Evolutionary conservation across 257 asterid species (phyloP).

Genomic region (Solanum sitiens): DNA sequence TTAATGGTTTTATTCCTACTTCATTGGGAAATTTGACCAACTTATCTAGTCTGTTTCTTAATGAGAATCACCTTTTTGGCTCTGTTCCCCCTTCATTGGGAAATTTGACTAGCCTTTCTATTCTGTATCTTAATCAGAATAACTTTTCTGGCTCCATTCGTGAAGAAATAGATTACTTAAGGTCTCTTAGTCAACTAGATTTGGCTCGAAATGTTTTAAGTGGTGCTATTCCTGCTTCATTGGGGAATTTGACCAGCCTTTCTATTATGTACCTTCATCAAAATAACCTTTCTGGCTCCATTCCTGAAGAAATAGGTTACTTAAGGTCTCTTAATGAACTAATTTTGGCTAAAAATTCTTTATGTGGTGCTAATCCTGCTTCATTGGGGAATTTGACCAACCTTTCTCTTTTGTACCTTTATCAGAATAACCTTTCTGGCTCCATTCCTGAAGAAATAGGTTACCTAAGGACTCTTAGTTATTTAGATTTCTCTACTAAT

Average conservation of each 20-base stretch:
- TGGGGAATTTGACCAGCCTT: background rate
- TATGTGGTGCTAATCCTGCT: background rate
- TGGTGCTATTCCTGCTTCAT: background rate
- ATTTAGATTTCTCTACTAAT: background rate
- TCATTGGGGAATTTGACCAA: background rate
- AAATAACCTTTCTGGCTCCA: background rate
- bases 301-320: background rate
- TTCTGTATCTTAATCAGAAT: too few relatives aligned
- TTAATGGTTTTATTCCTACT: background rate
- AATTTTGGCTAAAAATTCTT: background rate
- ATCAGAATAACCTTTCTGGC: background rate
- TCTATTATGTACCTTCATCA: background rate
- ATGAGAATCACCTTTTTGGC: background rate
- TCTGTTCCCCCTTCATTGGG: background rate
- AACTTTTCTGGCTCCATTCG: background rate
- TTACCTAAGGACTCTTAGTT: too few relatives aligned
- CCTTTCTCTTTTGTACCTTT: fast-evolving
- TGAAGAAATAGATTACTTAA: background rate
- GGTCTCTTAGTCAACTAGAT: background rate
- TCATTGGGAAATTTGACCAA: background rate
- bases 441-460: too few relatives aligned
- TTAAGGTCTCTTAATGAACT: background rate
- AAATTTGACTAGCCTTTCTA: background rate
- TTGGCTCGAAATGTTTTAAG: background rate
- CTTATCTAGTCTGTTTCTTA: background rate